These are phyloP conservation scores for Myxozyma geophila DNA, from an alignment of 805 yeast genomes.

Conservation along the genomic window DNA sequence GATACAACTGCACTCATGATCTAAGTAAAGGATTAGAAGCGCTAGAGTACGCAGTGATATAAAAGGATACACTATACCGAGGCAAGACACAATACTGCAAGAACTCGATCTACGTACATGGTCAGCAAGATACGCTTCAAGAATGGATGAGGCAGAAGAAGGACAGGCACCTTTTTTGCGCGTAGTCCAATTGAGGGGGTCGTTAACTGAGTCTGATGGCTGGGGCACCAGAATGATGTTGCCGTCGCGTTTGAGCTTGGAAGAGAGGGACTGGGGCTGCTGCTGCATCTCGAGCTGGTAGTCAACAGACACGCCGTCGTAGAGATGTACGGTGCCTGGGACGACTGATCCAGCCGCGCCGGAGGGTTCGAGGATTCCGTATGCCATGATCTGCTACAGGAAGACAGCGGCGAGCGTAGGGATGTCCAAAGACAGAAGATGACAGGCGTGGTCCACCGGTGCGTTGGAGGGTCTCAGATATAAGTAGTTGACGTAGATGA, in stretches of 20 bases:
- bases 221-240: conserved; percentile 63
- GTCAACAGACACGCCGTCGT: conserved; percentile 9
- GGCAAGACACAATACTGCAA: conserved; percentile 31
- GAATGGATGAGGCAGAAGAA: no score
- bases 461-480: not conserved
- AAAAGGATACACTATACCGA: not conserved
- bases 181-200: conserved; percentile 67
- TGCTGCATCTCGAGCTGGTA: conserved; percentile 7
- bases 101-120: conserved; percentile 14
- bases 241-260: conserved; percentile 48
- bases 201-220: conserved; percentile 71
- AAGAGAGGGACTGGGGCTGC: not conserved
- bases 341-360: conserved; percentile 8
- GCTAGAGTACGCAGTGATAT: not conserved
- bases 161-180: conserved; percentile 20
- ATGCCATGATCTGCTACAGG: conserved; percentile 14
- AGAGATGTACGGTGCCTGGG: conserved; percentile 33
- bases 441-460: not conserved
- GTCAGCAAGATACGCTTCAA: not conserved
- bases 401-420: not conserved
- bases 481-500: no score
- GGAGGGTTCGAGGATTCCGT: conserved; percentile 33
- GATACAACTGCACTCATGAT: conserved; percentile 31
- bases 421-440: not conserved
- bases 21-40: not conserved